phyloP scores from a whole-genome alignment of 225 moss, liverwort and hornwort genomes.

The Marchantia paleacea region DNA sequence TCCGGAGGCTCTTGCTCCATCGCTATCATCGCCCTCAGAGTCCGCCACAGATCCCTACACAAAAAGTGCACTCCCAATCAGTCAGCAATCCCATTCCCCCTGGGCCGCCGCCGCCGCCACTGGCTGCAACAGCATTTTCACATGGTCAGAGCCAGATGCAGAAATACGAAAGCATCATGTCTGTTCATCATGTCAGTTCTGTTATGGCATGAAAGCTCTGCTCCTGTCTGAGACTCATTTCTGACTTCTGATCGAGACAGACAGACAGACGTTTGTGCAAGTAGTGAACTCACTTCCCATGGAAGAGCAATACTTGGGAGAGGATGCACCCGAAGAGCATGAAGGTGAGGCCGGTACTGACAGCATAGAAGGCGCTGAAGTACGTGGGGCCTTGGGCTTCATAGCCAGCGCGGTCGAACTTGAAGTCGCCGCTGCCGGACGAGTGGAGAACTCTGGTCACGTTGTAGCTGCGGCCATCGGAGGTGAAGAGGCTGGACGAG shows the following conservation, averaged over 20 bases:
- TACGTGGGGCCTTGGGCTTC: constrained; percentile 10
- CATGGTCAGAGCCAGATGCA: no score
- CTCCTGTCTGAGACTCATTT: no score
- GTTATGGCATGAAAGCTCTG: no score
- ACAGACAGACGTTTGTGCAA: constrained; percentile 15
- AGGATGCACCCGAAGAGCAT: constrained; percentile 21
- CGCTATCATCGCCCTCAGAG: constrained; percentile 1
- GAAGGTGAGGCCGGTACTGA: constrained; percentile 31
- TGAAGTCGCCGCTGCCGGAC: neutral
- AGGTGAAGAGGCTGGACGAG: constrained; percentile 52
- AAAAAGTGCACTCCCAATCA: constrained; percentile 2
- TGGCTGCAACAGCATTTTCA: no score
- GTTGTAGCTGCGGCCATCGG: constrained; percentile 20
- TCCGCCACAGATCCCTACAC: constrained; percentile 15
- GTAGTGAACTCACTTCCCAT: constrained; percentile 18
- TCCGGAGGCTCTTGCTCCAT: constrained; percentile 10
- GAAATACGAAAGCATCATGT: no score
- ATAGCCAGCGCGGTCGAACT: neutral
- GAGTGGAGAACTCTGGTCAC: neutral
- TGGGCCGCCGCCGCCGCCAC: no score
- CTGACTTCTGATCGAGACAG: no score
- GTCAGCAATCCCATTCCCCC: no score
- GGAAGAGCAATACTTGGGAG: constrained; percentile 22
- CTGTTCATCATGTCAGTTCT: no score
- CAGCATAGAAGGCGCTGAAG: constrained; percentile 30